Base-by-base conservation (phyloP, 148 eudicot species). In the Nepenthes gracilis region DNA sequence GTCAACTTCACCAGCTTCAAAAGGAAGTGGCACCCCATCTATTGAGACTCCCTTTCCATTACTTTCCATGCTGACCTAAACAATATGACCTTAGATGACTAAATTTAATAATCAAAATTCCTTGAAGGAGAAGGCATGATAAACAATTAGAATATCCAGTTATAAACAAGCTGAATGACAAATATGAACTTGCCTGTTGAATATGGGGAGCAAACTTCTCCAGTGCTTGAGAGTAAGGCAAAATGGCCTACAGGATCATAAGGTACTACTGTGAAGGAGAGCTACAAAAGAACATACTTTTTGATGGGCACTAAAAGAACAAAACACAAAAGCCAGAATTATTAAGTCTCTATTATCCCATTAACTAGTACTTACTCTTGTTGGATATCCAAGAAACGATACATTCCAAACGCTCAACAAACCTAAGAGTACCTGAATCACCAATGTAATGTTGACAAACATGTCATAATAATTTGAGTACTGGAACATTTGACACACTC, bases 41-140 rank as follows among this genome's bases (percentile, higher is more conserved):
- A 93, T 88, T 59, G 98, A 88, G 43, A 93, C 98, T 43, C 98
- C 95, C 73, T 93, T 93, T 51, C 98, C 98, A 65, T 93, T 93
- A 78, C 98, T 93, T 68, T 93, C 98, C 98, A 93, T 93, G 80
- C 98, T 93, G 55, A 93, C 96, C 96, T 93, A 73, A 65, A 10
- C 33, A 40, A 40, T 60, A 45, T 52, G 47, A 61, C 47, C 61
- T 58, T 14, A 32, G n/a, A 66, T 2, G 38, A 48, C 54, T 50
- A 43, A 47, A 45, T 35, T n/a, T 34, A 15, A 15, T 33, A 9
- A 35, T 47, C 15, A 13, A 23, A 11, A 8, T 34, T 35, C 9
- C 48, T 13, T 36, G 35, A 40, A 57, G 34, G 35, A 38, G 43
- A 54, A 6, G 63, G 40, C 50, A 62, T 34, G 8, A 54, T 14